Base-by-base conservation (phyloP, 805 yeast genomes). In the Cyberlindnera sargentensis region DNA sequence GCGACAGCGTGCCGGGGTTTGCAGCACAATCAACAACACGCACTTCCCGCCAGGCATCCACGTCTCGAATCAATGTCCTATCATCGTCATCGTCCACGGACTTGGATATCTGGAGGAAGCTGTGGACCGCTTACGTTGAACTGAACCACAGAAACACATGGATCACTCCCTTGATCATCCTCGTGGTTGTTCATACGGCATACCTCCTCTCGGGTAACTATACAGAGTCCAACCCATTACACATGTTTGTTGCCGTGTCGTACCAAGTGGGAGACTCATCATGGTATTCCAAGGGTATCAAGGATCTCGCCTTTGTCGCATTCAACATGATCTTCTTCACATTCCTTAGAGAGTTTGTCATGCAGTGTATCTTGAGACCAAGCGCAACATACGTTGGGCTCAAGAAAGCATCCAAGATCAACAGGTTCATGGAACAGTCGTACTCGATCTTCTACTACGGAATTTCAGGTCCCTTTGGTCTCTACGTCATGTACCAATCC, bases 401-500 rank as follows among this genome's bases (percentile, higher is more conserved):
- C 33, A 68, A 51, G 34, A 62, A 64, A 23, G 44, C 50, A 5
- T 70, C 71, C 23, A 90, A 86, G 63, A 62, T 78, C 36, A 77
- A 75, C 48, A 76, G 99, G 62, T 89, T 91, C 65, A 79, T 87
- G 82, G 99, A 93, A 64, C 99, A 93, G 68, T 74, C 89, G 6
- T 93, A 91, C 61, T 76, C 91, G 2, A 73, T 88, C 54, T 61
- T 86, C 47, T 93, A 93, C 66, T 89, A 82, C 60, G 84, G 90
- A 9, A 49, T 80, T 6, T 71, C 85, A 27, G 95, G 95, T 11
- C 95, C 96, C 0, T 71, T 82, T 45, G 99, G 99, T 2, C 67
- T 93, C 44, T 88, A 80, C 71, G 84, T 93, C 51, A 90, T 93
- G 98, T 73, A 73, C 53, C 69, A 74, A 39, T 76, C 84, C 36